Evolutionary conservation across 2,329 filamentous ascomycete species (phyloP), one percentile per base, ranked within the genome.

Genomic region (Ophiostoma montium): DNA sequence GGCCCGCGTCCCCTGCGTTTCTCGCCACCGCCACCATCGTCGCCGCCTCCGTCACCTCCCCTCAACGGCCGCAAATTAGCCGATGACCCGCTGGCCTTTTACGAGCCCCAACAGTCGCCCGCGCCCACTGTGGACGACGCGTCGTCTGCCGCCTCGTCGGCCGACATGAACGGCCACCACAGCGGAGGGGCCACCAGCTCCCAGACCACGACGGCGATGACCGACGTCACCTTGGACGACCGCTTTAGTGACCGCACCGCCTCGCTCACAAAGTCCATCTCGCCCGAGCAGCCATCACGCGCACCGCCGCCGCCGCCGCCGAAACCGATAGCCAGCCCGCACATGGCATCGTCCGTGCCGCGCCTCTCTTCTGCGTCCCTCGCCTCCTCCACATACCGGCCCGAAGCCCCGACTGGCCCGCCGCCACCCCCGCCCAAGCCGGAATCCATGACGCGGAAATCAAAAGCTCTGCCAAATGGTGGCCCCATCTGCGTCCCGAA

Each of bases 151-250:
- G 50, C 46, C 49, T 55, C 54, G 33, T 56, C 54, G 43, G 33
- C 48, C 12, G 51, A 54, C 35, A 56, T 54, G 54, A 53, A 23
- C 41, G 53, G 52, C 46, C 47, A 52, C 36, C 23, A 8, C 15
- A 32, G 16, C 6, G 27, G 30, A 36, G 35, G 46, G 8, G 52
- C 49, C 4, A 50, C 51, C 18, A 55, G 52, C 33, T 55, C 54
- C n/a, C 50, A 54, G 18, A 45, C 52, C 19, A 55, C 54, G 19
- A 52, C 49, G 12, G 46, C 21, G 1, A 46, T 46, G 4, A 35
- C 48, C n/a, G 52, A 54, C 39, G 23, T 4, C 23, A 5, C 23
- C 5, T 27, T 27, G 23, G 23, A 27, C 23, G 23, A 27, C 23
- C 4, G 23, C 4, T 27, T 4, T 8, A 27, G 23, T 8, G 23